Evolutionary conservation across 345 rosid genomes (phyloP), one percentile per base, ranked within the genome.

Genomic region (Sonneratia caseolaris): DNA sequence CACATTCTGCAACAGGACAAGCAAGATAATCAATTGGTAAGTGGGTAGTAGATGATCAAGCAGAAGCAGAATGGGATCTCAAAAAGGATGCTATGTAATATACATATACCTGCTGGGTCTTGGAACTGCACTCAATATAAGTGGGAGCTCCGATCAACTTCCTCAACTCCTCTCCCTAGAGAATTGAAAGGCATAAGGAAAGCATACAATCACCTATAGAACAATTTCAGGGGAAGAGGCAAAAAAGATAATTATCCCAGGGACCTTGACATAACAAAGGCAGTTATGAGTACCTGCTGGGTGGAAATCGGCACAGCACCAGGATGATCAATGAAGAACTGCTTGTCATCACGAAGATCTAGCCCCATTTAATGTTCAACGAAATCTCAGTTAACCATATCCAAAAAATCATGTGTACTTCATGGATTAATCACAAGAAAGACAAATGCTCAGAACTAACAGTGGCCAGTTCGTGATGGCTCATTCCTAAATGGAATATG

Each of bases 321-420:
- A 70, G 97, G 99, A 81, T 94, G 97, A 82, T 94, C 93, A 7
- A 81, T 56, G 71, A 89, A 86, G 88, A 90, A 94, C 77, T 94
- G 92, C 79, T 90, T 83, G 74, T 94, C 98, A 76, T 94, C 97
- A 76, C 93, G 88, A 70, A 94, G 96, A 85, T 94, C 99, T 94
- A 70, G 67, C 55, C 72, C 74, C 72, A 73, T 79, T 13, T 42
- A 78, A 51, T 32, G 80, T 69, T 71, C 70, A 76, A 62, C 56
- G 62, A 43, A n/a, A 65, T 27, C 53, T 68, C 70, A 68, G 48
- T 45, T 43, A 51, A 24, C 43, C 19, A 42, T 3, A 68, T 48
- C 32, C 35, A 32, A 68, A 27, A 67, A 2, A 42, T 67, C 10
- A 37, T 16, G 18, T 14, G 7, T 9, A 18, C 70, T 67, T 19